These are phyloP conservation scores for Fusarium sp. DNA, from an alignment of 2,329 filamentous ascomycete species.

Conservation along the genomic window DNA sequence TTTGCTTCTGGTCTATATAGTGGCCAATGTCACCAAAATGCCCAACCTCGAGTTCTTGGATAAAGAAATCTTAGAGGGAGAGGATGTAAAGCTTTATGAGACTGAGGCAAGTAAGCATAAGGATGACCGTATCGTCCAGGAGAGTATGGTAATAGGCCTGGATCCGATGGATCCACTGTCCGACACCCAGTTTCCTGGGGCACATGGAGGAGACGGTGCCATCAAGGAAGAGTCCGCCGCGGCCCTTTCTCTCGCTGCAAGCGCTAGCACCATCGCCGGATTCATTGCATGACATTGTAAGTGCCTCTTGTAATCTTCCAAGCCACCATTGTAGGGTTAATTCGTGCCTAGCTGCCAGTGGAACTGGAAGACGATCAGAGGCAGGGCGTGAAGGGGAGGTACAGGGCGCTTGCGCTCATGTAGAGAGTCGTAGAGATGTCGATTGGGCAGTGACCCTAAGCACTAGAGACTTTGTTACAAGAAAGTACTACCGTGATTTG, in stretches of 20 bases:
- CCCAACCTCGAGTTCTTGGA: slow-evolving; percentile 36
- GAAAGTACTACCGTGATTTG: slow-evolving; percentile 22
- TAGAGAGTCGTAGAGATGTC: slow-evolving; percentile 3
- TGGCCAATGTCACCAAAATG: slow-evolving; percentile 31
- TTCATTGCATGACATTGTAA: slow-evolving; percentile 30
- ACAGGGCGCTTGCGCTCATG: slow-evolving; percentile 20
- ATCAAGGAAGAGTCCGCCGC: slow-evolving; percentile 43
- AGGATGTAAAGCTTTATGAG: slow-evolving; percentile 32
- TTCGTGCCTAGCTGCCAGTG: slow-evolving; percentile 15
- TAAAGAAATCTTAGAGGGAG: slow-evolving; percentile 23
- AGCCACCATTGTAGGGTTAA: not conserved
- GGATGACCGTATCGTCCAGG: slow-evolving; percentile 31
- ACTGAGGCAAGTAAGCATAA: slow-evolving; percentile 18
- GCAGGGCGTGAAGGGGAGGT: slow-evolving; percentile 20
- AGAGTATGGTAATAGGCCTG: slow-evolving; percentile 23
- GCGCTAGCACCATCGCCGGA: slow-evolving; percentile 32
- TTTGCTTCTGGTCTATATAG: slow-evolving; percentile 32
- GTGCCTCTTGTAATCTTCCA: not conserved
- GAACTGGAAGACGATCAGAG: slow-evolving; percentile 8
- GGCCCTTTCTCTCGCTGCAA: slow-evolving; percentile 31
- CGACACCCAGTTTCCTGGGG: slow-evolving; percentile 3
- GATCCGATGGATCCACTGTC: slow-evolving; percentile 22
- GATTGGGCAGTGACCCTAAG: slow-evolving; percentile 38
- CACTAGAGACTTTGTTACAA: slow-evolving; percentile 28
- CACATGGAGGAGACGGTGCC: slow-evolving; percentile 31